Evolutionary conservation across 768 basidiomycete species (phyloP), one percentile per base, ranked within the genome.

Genomic region (Lentinula aciculospora): DNA sequence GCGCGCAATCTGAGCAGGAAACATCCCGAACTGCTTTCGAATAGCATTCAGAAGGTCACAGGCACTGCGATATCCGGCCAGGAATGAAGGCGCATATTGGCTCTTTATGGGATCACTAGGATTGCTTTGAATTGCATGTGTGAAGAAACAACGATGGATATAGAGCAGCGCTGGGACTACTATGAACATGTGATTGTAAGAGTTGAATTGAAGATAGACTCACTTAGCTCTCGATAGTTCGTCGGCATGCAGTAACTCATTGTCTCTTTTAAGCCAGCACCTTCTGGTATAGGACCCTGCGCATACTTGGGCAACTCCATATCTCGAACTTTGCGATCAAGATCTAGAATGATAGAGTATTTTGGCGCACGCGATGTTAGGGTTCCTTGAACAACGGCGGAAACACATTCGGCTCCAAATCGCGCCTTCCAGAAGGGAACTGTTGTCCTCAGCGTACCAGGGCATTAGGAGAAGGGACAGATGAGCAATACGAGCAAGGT

Each of bases 181-280:
- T 25, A 25, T 34, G 19, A 28, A 32, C 50, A 57, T 56, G 56
- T 61, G 45, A 21, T 32, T 58, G 36, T 3, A 1, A 21, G 36
- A 47, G 27, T 53, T 39, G 39, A 62, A 6, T 21, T 27, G 51
- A 6, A 25, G 51, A 62, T 34, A 32, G 3, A 68, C 84, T 64
- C 63, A 89, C 88, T 83, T 34, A 85, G 73, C 63, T 87, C 81
- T 1, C 84, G 79, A 67, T 89, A 90, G 64, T 89, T 89, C 32
- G 69, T 74, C 1, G 88, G 85, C 88, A 89, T 89, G 64, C 81
- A 88, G 67, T 85, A 80, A 34, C 79, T 81, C 88, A 90, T 89
- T 6, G 83, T 82, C 65, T 83, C 73, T 8, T 77, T 73, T 10
- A 89, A 71, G 2, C 81, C 81, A 1, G 71, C 71, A 7, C 80